These are phyloP conservation scores for Barnettozyma populi DNA, from an alignment of 805 yeast genomes.

Conservation along the genomic window DNA sequence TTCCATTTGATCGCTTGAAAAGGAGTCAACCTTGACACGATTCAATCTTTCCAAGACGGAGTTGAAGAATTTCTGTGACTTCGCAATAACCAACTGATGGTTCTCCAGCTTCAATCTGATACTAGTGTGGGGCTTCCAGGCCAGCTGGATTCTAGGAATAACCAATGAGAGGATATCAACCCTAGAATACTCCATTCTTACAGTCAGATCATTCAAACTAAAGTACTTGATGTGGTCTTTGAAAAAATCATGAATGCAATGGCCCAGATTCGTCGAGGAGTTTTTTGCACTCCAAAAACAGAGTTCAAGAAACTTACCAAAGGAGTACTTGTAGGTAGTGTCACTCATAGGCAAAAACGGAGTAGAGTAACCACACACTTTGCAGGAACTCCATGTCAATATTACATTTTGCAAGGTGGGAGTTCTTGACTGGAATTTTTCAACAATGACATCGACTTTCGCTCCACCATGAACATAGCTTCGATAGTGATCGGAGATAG, in stretches of 20 bases:
- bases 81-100: constrained; percentile 45
- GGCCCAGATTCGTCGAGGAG: constrained; percentile 50
- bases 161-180: constrained; percentile 76
- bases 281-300: constrained; percentile 66
- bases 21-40: constrained; percentile 70
- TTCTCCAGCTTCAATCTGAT: constrained; percentile 63
- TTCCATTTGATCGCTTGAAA: constrained; percentile 63
- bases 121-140: constrained; percentile 69
- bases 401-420: constrained; percentile 64
- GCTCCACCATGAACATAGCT: constrained; percentile 88
- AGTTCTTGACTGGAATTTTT: constrained; percentile 47
- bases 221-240: constrained; percentile 80
- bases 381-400: constrained; percentile 89
- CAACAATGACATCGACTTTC: constrained; percentile 72
- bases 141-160: constrained; percentile 66
- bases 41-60: constrained; percentile 66
- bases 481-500: constrained; percentile 67
- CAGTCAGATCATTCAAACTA: constrained; percentile 71
- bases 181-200: constrained; percentile 69
- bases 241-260: constrained; percentile 77
- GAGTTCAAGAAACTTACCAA: constrained; percentile 88
- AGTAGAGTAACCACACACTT: constrained; percentile 65
- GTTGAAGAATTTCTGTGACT: constrained; percentile 58
- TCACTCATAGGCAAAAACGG: constrained; percentile 82
- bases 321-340: constrained; percentile 82